Evolutionary conservation across 2,329 filamentous ascomycete species (phyloP).

Genomic region (Fusarium chlamydosporum): DNA sequence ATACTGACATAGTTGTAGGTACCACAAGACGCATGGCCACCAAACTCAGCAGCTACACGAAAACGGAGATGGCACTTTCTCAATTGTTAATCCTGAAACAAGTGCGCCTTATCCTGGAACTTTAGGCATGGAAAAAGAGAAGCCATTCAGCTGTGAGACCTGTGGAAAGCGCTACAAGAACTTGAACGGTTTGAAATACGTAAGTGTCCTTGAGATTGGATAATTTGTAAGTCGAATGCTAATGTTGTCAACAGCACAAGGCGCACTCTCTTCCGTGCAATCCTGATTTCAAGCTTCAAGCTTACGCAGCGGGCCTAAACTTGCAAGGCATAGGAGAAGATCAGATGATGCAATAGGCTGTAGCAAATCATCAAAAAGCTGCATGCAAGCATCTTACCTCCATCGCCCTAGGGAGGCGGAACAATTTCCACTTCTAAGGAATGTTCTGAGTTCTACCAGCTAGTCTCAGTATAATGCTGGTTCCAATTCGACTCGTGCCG

Average conservation of each 20-base stretch:
- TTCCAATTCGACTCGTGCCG: constrained; percentile 31
- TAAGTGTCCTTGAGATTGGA: constrained; percentile 58
- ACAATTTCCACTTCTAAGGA: neutral
- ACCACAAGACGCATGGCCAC: constrained; percentile 87
- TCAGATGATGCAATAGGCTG: constrained; percentile 55
- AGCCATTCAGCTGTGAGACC: constrained; percentile 96
- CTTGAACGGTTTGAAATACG: constrained; percentile 96
- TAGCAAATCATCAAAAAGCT: neutral
- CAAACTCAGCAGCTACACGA: constrained; percentile 97
- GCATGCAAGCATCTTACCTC: neutral
- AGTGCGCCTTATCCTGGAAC: constrained; percentile 95
- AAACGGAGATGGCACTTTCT: constrained; percentile 97
- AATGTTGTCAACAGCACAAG: constrained; percentile 69
- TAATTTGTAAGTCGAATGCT: constrained; percentile 44
- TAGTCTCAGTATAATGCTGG: constrained; percentile 11
- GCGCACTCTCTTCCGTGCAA: constrained; percentile 91
- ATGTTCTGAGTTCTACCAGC: constrained; percentile 5
- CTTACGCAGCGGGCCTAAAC: constrained; percentile 61
- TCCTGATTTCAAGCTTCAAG: constrained; percentile 75
- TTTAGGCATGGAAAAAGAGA: constrained; percentile 99
- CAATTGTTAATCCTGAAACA: constrained; percentile 96
- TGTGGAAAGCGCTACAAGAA: constrained; percentile 99
- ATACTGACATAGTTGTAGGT: constrained; percentile 60
- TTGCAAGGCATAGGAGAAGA: constrained; percentile 63
- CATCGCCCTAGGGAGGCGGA: neutral